A percentile compares a stretch with the other conserved stretches of the same genome.
These are phyloP conservation scores for Pezicula rhizophila DNA, from an alignment of 2,329 filamentous ascomycete species.

Conservation along the genomic window DNA sequence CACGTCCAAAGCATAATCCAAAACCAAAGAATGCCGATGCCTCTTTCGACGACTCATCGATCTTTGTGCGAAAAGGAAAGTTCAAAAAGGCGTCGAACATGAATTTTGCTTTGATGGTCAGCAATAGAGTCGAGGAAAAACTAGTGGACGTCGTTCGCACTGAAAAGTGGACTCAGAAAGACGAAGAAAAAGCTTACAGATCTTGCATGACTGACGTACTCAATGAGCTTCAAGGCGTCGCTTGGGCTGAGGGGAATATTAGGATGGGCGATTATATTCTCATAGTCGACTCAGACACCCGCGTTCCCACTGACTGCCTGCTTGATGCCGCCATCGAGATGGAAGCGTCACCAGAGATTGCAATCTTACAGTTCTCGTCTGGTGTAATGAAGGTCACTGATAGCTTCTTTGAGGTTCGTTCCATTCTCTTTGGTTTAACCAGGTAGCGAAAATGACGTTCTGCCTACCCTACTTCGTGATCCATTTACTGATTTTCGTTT, in stretches of 20 bases:
- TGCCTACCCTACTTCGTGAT: too few species aligned
- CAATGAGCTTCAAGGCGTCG: conserved; percentile 40
- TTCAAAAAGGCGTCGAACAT: conserved; percentile 72
- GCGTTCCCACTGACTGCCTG: conserved; percentile 69
- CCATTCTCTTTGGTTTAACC: not conserved
- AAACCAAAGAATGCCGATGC: conserved; percentile 1
- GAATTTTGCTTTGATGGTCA: conserved; percentile 45
- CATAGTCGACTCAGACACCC: conserved; percentile 64
- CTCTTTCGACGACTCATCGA: conserved; percentile 24
- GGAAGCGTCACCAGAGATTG: conserved; percentile 72
- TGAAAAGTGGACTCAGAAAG: conserved; percentile 18
- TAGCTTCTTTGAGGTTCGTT: conserved; percentile 55
- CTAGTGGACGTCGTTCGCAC: conserved; percentile 28
- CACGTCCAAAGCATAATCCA: conserved; percentile 39
- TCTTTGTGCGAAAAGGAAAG: conserved; percentile 50
- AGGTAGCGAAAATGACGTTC: too few species aligned
- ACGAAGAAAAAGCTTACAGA: conserved; percentile 42
- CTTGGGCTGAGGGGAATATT: conserved; percentile 56
- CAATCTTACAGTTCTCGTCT: conserved; percentile 71
- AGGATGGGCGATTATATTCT: conserved; percentile 59
- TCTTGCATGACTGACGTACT: conserved; percentile 42
- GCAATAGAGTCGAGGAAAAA: conserved; percentile 34
- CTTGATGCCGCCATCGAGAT: conserved; percentile 76
- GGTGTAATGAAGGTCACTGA: conserved; percentile 74
- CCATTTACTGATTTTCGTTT: not conserved